A percentile compares a stretch with the other conserved stretches of the same genome.
Evolutionary conservation across 2,329 filamentous ascomycete genomes (phyloP).

Genomic region (Falciphora oryzae): DNA sequence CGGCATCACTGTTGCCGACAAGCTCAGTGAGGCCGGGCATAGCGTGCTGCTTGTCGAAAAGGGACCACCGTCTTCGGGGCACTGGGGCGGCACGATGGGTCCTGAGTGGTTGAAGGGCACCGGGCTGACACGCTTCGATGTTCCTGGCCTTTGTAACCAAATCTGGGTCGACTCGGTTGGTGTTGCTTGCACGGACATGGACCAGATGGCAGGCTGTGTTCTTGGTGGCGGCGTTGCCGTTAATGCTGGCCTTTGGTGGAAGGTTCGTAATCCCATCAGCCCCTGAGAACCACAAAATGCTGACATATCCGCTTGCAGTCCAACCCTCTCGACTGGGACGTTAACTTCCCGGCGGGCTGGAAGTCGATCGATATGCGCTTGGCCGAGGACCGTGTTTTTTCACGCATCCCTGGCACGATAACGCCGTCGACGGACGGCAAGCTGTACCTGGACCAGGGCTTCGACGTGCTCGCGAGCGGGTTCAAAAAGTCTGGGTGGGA

Average conservation of each 20-base stretch:
- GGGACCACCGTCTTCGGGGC: constrained; percentile 49
- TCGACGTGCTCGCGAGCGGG: constrained; percentile 54
- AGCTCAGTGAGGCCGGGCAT: constrained; percentile 54
- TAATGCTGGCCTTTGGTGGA: constrained; percentile 62
- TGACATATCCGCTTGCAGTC: constrained; percentile 23
- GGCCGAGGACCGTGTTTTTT: constrained; percentile 58
- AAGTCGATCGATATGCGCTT: constrained; percentile 55
- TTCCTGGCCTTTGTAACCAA: constrained; percentile 61
- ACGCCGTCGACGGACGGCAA: constrained; percentile 60
- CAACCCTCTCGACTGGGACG: constrained; percentile 60
- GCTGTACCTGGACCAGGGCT: constrained; percentile 62
- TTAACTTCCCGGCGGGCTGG: constrained; percentile 69
- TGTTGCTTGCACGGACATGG: constrained; percentile 58
- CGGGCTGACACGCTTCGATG: constrained; percentile 57
- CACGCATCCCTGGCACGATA: constrained; percentile 64
- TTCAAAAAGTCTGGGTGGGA: constrained; percentile 56
- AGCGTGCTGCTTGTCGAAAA: constrained; percentile 53
- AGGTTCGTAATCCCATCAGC: constrained; percentile 18
- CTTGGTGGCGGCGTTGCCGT: constrained; percentile 54
- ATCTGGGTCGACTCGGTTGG: constrained; percentile 56
- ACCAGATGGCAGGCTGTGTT: constrained; percentile 62
- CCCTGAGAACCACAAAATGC: constrained; percentile 20
- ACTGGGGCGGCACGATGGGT: constrained; percentile 52
- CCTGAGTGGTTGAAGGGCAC: constrained; percentile 52
- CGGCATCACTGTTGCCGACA: constrained; percentile 53